Conservation (phyloP, 2,329 filamentous ascomycete genomes). For the Zymoseptoria pseudotritici region DNA sequence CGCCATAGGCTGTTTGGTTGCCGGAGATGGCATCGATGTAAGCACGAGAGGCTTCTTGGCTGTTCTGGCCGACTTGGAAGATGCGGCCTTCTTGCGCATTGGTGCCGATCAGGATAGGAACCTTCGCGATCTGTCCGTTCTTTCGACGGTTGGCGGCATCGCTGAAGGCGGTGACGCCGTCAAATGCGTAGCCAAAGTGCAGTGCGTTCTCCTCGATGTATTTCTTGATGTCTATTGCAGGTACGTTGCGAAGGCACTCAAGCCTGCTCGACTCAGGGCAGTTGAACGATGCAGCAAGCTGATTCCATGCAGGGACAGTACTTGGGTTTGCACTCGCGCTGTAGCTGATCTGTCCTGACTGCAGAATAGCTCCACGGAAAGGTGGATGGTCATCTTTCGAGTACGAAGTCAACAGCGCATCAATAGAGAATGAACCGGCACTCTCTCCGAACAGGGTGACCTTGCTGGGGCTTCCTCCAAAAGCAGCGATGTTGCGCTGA, state of each 20-base stretch:
- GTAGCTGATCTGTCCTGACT: slow-evolving; percentile 28
- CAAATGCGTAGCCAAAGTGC: slow-evolving; percentile 25
- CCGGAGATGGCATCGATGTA: slow-evolving; percentile 16
- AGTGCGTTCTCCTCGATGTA: slow-evolving; percentile 27
- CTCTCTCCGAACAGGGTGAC: slow-evolving; percentile 33
- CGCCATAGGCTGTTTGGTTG: slow-evolving; percentile 16
- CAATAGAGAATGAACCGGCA: slow-evolving; percentile 28
- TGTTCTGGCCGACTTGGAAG: slow-evolving; percentile 24
- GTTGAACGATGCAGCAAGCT: slow-evolving; percentile 20
- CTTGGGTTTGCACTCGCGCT: slow-evolving; percentile 8
- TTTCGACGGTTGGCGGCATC: slow-evolving; percentile 23
- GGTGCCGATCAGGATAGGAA: slow-evolving; percentile 30
- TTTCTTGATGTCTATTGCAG: slow-evolving; percentile 25
- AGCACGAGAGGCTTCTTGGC: slow-evolving; percentile 13
- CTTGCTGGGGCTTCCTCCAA: slow-evolving; percentile 32
- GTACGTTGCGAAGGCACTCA: slow-evolving; percentile 26
- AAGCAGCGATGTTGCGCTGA: slow-evolving; percentile 30
- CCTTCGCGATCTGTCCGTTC: slow-evolving; percentile 26
- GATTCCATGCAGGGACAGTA: slow-evolving; percentile 19
- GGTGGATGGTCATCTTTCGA: slow-evolving; percentile 21
- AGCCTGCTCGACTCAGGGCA: slow-evolving; percentile 24
- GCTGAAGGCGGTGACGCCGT: slow-evolving; percentile 28
- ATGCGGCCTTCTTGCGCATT: slow-evolving; percentile 32
- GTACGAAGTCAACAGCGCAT: slow-evolving; percentile 28
- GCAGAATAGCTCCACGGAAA: slow-evolving; percentile 30